Conservation (phyloP, 306 rosid species). For the Hippophae tibetana region DNA sequence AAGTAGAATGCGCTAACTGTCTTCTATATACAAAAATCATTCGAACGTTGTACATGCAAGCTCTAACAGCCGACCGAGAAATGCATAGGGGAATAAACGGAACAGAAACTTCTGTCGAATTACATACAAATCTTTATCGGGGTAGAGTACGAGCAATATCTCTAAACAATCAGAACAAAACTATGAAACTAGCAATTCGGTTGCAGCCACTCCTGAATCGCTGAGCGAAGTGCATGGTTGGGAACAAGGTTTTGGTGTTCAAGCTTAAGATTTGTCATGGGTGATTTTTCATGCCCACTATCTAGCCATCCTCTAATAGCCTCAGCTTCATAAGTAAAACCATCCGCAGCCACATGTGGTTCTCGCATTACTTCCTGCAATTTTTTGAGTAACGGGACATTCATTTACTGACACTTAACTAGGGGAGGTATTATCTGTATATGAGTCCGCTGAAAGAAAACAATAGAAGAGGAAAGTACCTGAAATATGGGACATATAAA, state of each 20-base stretch:
- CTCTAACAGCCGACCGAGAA: no score
- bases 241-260: constrained; percentile 52
- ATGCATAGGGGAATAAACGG: no score
- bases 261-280: constrained; percentile 60
- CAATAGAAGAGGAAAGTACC: constrained; percentile 29
- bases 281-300: constrained; percentile 65
- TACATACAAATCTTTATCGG: no score
- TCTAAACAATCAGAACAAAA: no score
- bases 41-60: no score
- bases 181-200: constrained; percentile 22
- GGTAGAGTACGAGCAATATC: no score
- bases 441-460: background rate
- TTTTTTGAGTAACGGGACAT: constrained; percentile 11
- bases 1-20: no score
- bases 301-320: constrained; percentile 66
- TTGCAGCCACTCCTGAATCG: constrained; percentile 84
- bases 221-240: constrained; percentile 63
- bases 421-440: background rate
- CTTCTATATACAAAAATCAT: no score
- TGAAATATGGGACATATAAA: constrained; percentile 75
- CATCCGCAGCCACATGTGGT: constrained; percentile 86
- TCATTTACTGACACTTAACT: no score
- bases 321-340: constrained; percentile 74
- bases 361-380: constrained; percentile 77
- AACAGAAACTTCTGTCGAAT: no score